phyloP scores from a whole-genome alignment of 78 protist species.

The Pigoraptor vietnamica region DNA sequence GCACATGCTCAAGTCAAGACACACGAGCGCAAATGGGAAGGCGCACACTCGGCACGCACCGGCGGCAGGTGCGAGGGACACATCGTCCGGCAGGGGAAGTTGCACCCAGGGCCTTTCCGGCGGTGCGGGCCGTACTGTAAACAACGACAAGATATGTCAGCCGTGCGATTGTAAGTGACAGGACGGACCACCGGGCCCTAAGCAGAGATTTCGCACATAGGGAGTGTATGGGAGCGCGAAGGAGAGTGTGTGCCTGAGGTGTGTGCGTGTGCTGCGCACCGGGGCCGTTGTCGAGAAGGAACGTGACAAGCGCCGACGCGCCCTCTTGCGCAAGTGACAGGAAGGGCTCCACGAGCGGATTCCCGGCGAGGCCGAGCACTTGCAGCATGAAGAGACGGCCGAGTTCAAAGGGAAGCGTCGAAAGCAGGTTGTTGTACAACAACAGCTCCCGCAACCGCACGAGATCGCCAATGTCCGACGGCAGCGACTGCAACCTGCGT shows the following conservation, averaged over 20 bases:
- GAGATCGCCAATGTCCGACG: slow-evolving; percentile 9
- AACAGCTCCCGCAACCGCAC: slow-evolving; percentile 1
- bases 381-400: neutral
- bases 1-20: no score
- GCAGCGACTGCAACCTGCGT: no score
- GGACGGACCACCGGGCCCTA: neutral
- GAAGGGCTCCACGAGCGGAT: neutral
- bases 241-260: no score
- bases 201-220: no score
- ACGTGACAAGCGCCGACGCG: neutral
- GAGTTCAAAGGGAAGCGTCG: neutral
- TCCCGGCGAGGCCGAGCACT: neutral
- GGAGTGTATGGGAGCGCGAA: no score
- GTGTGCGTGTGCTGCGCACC: neutral
- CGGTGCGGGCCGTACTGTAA: neutral
- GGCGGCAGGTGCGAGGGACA: no score
- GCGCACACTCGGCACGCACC: no score
- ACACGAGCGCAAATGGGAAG: neutral
- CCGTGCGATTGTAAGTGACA: neutral
- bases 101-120: neutral
- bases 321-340: neutral
- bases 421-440: neutral
- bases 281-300: neutral
- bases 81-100: no score
- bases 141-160: no score